Conservation (phyloP, 768 basidiomycete genomes). For the Leucosporidium creatinivorum region DNA sequence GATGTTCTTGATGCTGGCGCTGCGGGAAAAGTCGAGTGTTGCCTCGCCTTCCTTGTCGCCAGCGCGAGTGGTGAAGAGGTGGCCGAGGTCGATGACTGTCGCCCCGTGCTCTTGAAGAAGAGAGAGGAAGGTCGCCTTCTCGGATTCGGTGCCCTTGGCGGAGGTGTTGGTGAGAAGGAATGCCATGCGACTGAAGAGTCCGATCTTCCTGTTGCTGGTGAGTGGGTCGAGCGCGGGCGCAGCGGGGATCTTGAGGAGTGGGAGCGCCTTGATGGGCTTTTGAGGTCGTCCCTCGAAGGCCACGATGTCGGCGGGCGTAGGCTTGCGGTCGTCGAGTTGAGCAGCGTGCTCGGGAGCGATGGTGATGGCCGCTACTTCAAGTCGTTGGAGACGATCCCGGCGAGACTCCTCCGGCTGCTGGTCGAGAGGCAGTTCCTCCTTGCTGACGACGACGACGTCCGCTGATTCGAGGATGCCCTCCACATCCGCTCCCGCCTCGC, state of each 20-base stretch:
- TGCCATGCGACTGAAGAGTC: conserved; percentile 12
- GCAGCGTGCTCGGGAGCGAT: background rate
- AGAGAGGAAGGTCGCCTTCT: background rate
- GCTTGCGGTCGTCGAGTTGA: conserved; percentile 30
- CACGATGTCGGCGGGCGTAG: conserved; percentile 13
- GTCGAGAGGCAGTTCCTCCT: conserved; percentile 44
- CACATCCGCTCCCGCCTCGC: conserved; percentile 36
- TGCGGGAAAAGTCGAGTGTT: background rate
- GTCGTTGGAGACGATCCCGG: conserved; percentile 1
- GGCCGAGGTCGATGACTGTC: conserved; percentile 24
- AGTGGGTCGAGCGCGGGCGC: background rate
- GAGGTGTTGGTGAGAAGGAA: conserved; percentile 12
- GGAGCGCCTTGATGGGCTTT: background rate
- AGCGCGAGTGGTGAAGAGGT: conserved; percentile 24
- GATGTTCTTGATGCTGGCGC: conserved; percentile 9
- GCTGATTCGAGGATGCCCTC: conserved; percentile 41
- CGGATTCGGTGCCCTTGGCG: background rate
- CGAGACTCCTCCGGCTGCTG: conserved; percentile 53
- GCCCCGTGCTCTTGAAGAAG: conserved; percentile 24
- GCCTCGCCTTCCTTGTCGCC: background rate
- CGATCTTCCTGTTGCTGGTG: background rate
- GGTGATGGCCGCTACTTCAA: conserved; percentile 8
- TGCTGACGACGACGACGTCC: conserved; percentile 51
- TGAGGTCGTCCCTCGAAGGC: conserved; percentile 4
- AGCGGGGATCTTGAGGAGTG: background rate